Evolutionary conservation across 2,329 filamentous ascomycete species (phyloP).

Genomic region (Aspergillus sergii): DNA sequence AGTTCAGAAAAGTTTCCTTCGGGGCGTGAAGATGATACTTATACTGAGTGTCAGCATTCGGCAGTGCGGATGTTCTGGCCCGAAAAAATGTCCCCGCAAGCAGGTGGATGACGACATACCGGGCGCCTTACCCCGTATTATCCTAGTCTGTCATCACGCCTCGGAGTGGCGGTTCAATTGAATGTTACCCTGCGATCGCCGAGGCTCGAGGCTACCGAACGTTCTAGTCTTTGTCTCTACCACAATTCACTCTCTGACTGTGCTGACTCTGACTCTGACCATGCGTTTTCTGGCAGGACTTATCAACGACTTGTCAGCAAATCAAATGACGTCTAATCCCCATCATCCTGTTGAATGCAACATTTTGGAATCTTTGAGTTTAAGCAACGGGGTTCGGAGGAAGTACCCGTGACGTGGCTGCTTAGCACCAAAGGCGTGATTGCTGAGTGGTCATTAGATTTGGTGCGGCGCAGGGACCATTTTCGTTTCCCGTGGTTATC

Average conservation of each 20-base stretch:
- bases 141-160: neutral
- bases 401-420: neutral
- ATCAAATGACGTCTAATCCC: neutral
- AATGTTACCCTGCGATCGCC: neutral
- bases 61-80: neutral
- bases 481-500: neutral
- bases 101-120: neutral
- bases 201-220: constrained; percentile 1
- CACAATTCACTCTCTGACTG: neutral
- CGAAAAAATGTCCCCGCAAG: neutral
- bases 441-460: neutral
- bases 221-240: neutral
- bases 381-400: neutral
- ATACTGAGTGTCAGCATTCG: neutral
- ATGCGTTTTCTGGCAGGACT: neutral
- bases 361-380: neutral
- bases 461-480: neutral
- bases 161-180: neutral
- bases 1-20: neutral
- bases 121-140: neutral
- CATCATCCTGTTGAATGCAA: neutral
- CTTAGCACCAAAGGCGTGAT: neutral
- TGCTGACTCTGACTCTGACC: neutral
- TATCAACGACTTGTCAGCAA: neutral
- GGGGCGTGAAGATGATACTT: neutral